phyloP scores from a whole-genome alignment of 176 grass and related monocot species.

The Calamus simplicifolius region DNA sequence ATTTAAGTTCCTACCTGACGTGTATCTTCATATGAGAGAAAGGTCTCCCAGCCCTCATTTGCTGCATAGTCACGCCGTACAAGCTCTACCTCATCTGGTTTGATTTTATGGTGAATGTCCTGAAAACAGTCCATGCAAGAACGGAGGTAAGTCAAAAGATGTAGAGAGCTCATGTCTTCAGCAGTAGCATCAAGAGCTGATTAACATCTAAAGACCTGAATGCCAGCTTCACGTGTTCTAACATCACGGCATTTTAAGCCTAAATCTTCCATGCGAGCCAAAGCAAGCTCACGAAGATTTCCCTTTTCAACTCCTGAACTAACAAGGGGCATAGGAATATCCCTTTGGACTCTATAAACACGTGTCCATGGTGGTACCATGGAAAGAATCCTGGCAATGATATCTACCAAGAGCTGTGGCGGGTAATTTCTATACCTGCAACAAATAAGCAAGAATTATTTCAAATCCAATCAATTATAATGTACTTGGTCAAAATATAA shows the following conservation, averaged over 20 bases:
- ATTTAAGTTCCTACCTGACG: constrained; percentile 43
- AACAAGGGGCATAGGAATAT: constrained; percentile 99
- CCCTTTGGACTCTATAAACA: constrained; percentile 89
- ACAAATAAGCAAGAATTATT: constrained; percentile 2
- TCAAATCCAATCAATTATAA: too few species aligned
- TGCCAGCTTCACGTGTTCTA: constrained; percentile 93
- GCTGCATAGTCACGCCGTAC: constrained; percentile 87
- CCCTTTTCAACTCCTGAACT: constrained; percentile 98
- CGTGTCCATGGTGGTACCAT: constrained; percentile 96
- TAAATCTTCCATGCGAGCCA: constrained; percentile 90
- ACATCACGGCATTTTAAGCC: constrained; percentile 98
- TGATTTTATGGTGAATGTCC: constrained; percentile 97
- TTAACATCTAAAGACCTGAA: constrained; percentile 48
- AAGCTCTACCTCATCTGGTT: constrained; percentile 89
- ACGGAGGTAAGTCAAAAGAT: not conserved
- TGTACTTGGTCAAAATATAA: too few species aligned
- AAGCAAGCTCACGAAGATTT: constrained; percentile 93
- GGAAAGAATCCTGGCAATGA: constrained; percentile 88
- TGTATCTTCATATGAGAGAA: constrained; percentile 98
- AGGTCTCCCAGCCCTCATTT: constrained; percentile 99
- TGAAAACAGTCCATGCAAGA: constrained; percentile 23
- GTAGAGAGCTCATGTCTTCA: too few species aligned
- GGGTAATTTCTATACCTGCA: constrained; percentile 93
- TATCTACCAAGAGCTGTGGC: constrained; percentile 81
- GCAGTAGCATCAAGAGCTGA: too few species aligned